Percentiles rank a stretch among this genome's conserved stretches.
These are phyloP conservation scores for Rhinocladiella mackenziei DNA, from an alignment of 2,329 filamentous ascomycete species.

Conservation along the genomic window DNA sequence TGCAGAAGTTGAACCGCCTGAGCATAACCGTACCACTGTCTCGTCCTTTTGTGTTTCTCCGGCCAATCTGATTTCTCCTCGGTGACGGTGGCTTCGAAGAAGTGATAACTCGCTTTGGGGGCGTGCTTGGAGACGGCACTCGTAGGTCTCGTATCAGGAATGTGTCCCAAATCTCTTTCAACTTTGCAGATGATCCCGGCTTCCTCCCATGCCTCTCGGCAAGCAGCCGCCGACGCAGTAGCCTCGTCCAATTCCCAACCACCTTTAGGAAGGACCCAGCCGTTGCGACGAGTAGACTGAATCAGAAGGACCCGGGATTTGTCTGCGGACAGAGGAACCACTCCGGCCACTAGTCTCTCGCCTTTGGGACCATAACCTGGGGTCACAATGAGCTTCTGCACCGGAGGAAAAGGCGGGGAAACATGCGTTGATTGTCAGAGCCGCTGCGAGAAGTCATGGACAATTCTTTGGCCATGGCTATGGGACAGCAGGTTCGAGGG, in stretches of 20 bases:
- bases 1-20: slow-evolving; percentile 75
- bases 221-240: slow-evolving; percentile 76
- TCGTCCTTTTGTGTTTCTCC: slow-evolving; percentile 83
- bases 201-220: slow-evolving; percentile 95
- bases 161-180: slow-evolving; percentile 78
- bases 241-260: slow-evolving; percentile 96
- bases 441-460: slow-evolving; percentile 47
- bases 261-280: slow-evolving; percentile 96
- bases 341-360: slow-evolving; percentile 89
- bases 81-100: slow-evolving; percentile 77
- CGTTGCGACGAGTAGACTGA: slow-evolving; percentile 82
- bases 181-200: slow-evolving; percentile 85
- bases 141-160: slow-evolving; percentile 69
- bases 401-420: slow-evolving; percentile 1
- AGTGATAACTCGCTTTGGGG: slow-evolving; percentile 61
- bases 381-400: slow-evolving; percentile 10
- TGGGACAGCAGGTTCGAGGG: slow-evolving; percentile 4
- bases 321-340: slow-evolving; percentile 83
- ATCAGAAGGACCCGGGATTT: slow-evolving; percentile 87
- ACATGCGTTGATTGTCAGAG: slow-evolving; percentile 49
- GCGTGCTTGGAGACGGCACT: slow-evolving; percentile 53
- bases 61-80: slow-evolving; percentile 87
- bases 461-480: slow-evolving; percentile 24
- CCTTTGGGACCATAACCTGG: slow-evolving; percentile 86
- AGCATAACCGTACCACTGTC: slow-evolving; percentile 82